These are phyloP conservation scores for Aureobasidium lini DNA, from an alignment of 2,329 filamentous ascomycete genomes.

Conservation along the genomic window DNA sequence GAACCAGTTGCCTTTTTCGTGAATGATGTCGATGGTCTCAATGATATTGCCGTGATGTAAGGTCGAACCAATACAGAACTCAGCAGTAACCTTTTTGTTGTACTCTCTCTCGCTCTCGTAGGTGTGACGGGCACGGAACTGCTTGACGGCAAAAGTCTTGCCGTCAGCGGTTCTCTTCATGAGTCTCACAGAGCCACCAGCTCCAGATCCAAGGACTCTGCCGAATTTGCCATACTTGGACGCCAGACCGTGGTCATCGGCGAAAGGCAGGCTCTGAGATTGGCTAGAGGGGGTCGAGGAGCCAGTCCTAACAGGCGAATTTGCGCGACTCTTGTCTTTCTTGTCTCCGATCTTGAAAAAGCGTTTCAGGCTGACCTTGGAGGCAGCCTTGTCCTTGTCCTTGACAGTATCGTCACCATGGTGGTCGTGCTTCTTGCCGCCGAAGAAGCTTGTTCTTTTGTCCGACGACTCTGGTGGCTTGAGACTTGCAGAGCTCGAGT, in stretches of 20 bases:
- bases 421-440: slow-evolving; percentile 46
- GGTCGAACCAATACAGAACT: slow-evolving; percentile 96
- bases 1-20: slow-evolving; percentile 91
- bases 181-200: slow-evolving; percentile 85
- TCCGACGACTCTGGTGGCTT: slow-evolving; percentile 25
- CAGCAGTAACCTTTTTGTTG: slow-evolving; percentile 94
- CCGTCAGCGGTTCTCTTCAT: slow-evolving; percentile 91
- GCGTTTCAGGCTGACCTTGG: slow-evolving; percentile 92
- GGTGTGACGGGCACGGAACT: slow-evolving; percentile 83
- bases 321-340: slow-evolving; percentile 38
- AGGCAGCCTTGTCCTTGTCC: slow-evolving; percentile 46
- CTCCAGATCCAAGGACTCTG: slow-evolving; percentile 85
- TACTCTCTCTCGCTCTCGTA: slow-evolving; percentile 96
- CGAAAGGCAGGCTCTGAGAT: slow-evolving; percentile 59
- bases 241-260: slow-evolving; percentile 82
- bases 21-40: slow-evolving; percentile 91
- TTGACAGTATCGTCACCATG: slow-evolving; percentile 37
- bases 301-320: slow-evolving; percentile 23
- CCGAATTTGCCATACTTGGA: slow-evolving; percentile 95
- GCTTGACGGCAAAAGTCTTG: slow-evolving; percentile 94
- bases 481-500: slow-evolving; percentile 12
- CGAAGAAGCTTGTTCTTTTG: slow-evolving; percentile 50
- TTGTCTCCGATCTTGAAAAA: slow-evolving; percentile 76
- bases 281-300: slow-evolving; percentile 30
- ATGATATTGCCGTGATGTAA: slow-evolving; percentile 97